Evolutionary conservation across 139 green algal species (phyloP).

Genomic region (Micromonas commoda): DNA sequence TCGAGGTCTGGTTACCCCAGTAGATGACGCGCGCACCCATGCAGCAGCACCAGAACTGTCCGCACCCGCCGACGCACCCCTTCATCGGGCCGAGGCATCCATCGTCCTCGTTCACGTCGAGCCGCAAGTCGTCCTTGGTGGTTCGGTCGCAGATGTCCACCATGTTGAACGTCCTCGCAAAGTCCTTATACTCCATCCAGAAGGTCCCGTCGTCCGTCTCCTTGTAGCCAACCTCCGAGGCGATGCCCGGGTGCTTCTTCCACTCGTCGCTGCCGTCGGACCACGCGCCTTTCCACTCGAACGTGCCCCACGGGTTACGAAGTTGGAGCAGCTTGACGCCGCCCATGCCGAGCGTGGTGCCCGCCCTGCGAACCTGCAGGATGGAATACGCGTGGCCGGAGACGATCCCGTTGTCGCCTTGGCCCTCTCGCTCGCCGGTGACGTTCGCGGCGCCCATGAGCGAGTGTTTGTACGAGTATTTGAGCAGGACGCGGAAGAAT

Average conservation of each 20-base stretch:
- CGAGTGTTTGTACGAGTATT: background rate
- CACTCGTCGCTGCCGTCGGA: conserved; percentile 36
- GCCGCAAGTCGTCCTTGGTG: background rate
- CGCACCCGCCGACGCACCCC: conserved; percentile 17
- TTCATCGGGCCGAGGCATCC: background rate
- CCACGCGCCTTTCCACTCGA: conserved; percentile 46
- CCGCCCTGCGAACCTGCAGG: conserved; percentile 14
- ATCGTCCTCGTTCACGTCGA: background rate
- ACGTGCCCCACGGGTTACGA: conserved; percentile 43
- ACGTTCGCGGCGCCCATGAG: background rate
- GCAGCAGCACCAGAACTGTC: conserved; percentile 11
- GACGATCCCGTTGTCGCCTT: conserved; percentile 45
- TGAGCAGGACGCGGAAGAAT: conserved; percentile 9
- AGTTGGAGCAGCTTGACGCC: conserved; percentile 35
- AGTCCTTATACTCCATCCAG: conserved; percentile 47
- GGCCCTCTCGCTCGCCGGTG: conserved; percentile 20
- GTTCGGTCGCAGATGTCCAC: conserved; percentile 17
- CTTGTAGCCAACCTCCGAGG: background rate
- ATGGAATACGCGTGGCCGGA: conserved; percentile 43
- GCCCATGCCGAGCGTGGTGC: conserved; percentile 16
- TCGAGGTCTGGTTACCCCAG: background rate
- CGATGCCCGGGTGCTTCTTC: conserved; percentile 7
- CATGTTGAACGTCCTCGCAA: conserved; percentile 16
- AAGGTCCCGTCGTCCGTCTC: conserved; percentile 48
- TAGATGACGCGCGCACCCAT: background rate